phyloP scores from a whole-genome alignment of 768 basidiomycete species.

The Tricholoma saponaceum region DNA sequence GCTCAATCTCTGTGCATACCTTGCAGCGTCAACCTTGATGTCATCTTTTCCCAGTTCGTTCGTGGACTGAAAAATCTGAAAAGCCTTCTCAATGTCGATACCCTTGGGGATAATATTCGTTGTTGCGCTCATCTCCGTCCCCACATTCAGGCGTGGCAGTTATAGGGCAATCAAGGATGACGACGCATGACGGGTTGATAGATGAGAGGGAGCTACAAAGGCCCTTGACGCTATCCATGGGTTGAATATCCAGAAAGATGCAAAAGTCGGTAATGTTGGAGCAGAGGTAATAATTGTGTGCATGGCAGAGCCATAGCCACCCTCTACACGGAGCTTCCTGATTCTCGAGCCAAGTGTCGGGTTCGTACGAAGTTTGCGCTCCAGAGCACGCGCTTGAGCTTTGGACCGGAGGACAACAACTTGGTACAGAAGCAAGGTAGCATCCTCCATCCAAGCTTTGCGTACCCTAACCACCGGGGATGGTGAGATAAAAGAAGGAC shows the following conservation, averaged over 20 bases:
- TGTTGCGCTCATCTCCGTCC: not conserved
- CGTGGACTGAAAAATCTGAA: too few species aligned
- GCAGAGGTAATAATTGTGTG: slow-evolving; percentile 1
- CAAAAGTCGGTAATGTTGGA: not conserved
- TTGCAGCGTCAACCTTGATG: too few species aligned
- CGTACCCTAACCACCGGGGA: slow-evolving; percentile 19
- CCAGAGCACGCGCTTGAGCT: slow-evolving; percentile 18
- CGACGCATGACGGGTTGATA: not conserved
- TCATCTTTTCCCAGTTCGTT: too few species aligned
- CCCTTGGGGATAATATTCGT: too few species aligned
- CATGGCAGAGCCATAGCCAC: slow-evolving; percentile 13
- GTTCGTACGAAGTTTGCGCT: slow-evolving; percentile 11
- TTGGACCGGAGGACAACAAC: slow-evolving; percentile 20
- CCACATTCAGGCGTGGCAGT: not conserved
- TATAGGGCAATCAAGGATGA: not conserved
- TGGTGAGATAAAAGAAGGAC: slow-evolving; percentile 3
- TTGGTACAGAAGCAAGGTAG: slow-evolving; percentile 20
- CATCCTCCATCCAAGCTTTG: slow-evolving; percentile 20
- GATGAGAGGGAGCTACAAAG: not conserved
- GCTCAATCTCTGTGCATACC: too few species aligned
- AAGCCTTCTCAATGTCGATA: too few species aligned
- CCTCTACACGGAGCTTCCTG: slow-evolving; percentile 22
- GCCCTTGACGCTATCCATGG: not conserved
- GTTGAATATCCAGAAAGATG: not conserved
- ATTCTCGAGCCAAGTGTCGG: slow-evolving; percentile 16